Evolutionary conservation across 305 asterid genomes (phyloP), one percentile per base, ranked within the genome.

Genomic region (Fraxinus albicans): DNA sequence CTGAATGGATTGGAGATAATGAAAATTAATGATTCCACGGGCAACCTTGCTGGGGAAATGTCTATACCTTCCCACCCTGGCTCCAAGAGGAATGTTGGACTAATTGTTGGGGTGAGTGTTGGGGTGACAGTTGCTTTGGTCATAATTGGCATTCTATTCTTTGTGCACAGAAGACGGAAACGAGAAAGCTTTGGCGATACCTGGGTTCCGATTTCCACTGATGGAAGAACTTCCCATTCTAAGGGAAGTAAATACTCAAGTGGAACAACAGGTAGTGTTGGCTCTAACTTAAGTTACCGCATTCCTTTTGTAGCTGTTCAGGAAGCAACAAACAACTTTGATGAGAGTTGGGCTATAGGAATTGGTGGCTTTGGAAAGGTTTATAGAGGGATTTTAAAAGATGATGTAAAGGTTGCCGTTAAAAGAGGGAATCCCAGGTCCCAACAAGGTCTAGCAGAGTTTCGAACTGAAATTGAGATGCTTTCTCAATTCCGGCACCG

Each of bases 391-490:
- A 84, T 69, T 44, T 70, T 90, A 4, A 83, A 65, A 6, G 94
- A 89, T 58, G 94, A 94, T 1, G 88, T 89, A 0, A 89, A 90
- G 58, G 86, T 92, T 36, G 96, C 96, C 4, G 91, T 88, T 3
- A 92, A 92, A 78, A 75, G 96, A 83, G 96, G 94, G 29, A 92
- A 90, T 72, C 92, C 90, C 8, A 87, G 78, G 78, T 92, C 94
- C 36, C 94, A 90, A 55, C 97, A 92, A 82, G 97, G 97, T 8
- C 36, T 91, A 9, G 89, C 91, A 0, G 97, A 92, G 82, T 92
- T 92, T 88, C 83, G 90, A 73, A 92, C 97, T 7, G 95, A 92
- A 84, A 92, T 92, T 25, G 97, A 92, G 91, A 92, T 91, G 94
- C 93, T 92, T 75, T 90, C 97, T 76, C 95, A 92, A 47, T 91